Evolutionary conservation across 1,139 yeast species (phyloP), one percentile per base, ranked within the genome.

Genomic region (Yamadazyma triangularis): DNA sequence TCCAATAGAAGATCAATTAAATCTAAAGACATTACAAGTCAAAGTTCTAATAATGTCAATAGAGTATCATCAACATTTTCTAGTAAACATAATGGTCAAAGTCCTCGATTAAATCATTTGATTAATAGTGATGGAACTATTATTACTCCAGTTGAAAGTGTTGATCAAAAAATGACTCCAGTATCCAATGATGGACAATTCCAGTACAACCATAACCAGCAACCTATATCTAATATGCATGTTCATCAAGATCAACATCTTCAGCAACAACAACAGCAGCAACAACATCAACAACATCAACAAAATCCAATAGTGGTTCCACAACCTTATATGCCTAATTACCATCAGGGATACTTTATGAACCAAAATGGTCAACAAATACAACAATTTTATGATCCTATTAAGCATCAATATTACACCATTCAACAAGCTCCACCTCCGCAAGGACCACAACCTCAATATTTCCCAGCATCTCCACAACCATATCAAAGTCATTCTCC

Each of bases 81-180:
- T 3, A 56, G 53, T 26, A 57, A 53, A 31, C 45, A 40, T 28
- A 56, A 31, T 16, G 24, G 37, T 19, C 39, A 53, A 31, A 60
- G 63, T 12, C 66, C 71, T 8, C 54, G 63, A 35, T 50, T 66
- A 30, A 47, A 64, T 23, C 68, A 66, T 39, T 59, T 67, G 62
- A 66, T 68, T 29, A 68, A 68, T 37, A 65, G 73, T 42, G 74
- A 68, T 39, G 73, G 73, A 2, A 68, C 74, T 2, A 60, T 65
- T 8, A 62, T 66, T 19, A 64, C 73, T 1, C 71, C 73, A 0
- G 58, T 64, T 11, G 73, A 63, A 11, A 52, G 66, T 1, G 33
- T 38, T 35, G 53, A 45, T 4, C 15, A 28, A 6, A 40, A 37
- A 15, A 34, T 29, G 38, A 19, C 39, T 23, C 32, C 40, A 15